A percentile compares a stretch with the other conserved stretches of the same genome.
These are phyloP conservation scores for Rutstroemia sp. DNA, from an alignment of 2,329 filamentous ascomycete species.

Conservation along the genomic window DNA sequence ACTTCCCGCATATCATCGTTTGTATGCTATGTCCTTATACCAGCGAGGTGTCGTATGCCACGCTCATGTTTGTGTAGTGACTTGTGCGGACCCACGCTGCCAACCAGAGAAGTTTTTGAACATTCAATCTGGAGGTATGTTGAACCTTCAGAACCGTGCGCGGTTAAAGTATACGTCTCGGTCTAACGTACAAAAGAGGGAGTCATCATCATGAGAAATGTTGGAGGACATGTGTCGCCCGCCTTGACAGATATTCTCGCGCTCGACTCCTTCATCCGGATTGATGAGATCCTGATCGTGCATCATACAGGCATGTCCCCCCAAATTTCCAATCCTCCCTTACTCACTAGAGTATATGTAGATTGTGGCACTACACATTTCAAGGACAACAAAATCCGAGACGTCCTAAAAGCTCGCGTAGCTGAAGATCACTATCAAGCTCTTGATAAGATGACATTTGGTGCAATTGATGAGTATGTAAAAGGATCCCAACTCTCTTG, in stretches of 20 bases:
- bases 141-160: background rate
- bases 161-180: background rate
- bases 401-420: conserved; percentile 17
- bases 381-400: conserved; percentile 16
- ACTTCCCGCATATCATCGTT: conserved; percentile 1
- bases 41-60: too few relatives aligned
- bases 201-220: conserved; percentile 19
- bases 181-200: conserved; percentile 8
- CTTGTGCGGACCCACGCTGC: conserved; percentile 10
- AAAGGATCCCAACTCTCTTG: background rate
- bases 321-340: too few relatives aligned
- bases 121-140: conserved; percentile 7
- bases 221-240: conserved; percentile 20
- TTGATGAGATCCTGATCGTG: conserved; percentile 24
- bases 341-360: background rate
- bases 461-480: conserved; percentile 23
- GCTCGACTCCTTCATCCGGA: conserved; percentile 17
- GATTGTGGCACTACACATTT: conserved; percentile 23
- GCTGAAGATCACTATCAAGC: conserved; percentile 11
- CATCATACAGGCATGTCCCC: conserved; percentile 24
- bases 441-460: conserved; percentile 23
- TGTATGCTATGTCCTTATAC: background rate
- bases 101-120: conserved; percentile 10
- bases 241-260: conserved; percentile 19
- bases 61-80: background rate